Evolutionary conservation across 495 filamentous ascomycete genomes (phyloP), one percentile per base, ranked within the genome.

Genomic region (Friedmanniomyces endolithicus): DNA sequence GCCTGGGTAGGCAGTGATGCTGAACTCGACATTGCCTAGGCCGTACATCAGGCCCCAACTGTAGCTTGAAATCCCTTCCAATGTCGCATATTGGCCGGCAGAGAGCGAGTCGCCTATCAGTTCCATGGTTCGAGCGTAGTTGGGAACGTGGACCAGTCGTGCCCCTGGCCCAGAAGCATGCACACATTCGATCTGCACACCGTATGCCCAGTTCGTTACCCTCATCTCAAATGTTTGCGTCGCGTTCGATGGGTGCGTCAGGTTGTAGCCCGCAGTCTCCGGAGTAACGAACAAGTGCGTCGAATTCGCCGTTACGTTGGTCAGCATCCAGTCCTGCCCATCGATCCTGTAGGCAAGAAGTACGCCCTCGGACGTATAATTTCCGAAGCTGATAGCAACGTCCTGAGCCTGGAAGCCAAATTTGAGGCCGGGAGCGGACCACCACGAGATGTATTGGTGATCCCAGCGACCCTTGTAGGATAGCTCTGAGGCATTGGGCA

Each of bases 401-500:
- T 45, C 20, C 6, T 48, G 39, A 11, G 46, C 54, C 19, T 48
- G 33, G 29, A 84, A 87, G 46, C 77, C 75, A 52, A 84, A 77
- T 56, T 82, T 79, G 58, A 84, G 66, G 6, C 81, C 82, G 0
- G 79, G 80, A 16, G 78, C 78, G 34, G 74, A 77, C 80, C 72
- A 82, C 78, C 79, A 86, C 1, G 80, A 84, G 47, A 82, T 74
- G 57, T 80, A 72, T 52, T 80, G 73, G 19, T 76, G 78, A 67
- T 85, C 81, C 82, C 82, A 85, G 43, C 82, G 72, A 2, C 82
- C 82, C 61, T 84, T 82, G 69, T 84, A 85, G 0, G 79, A 78
- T n/a, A 86, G 70, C 60, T 85, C 79, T 1, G 71, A 62, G 0
- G 76, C 73, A 64, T 79, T 72, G 1, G 78, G 71, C 4, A 67